Percentiles rank a stretch among this genome's conserved stretches.
Conservation (phyloP, 1,284 basidiomycete genomes). For the Melampsora americana region DNA sequence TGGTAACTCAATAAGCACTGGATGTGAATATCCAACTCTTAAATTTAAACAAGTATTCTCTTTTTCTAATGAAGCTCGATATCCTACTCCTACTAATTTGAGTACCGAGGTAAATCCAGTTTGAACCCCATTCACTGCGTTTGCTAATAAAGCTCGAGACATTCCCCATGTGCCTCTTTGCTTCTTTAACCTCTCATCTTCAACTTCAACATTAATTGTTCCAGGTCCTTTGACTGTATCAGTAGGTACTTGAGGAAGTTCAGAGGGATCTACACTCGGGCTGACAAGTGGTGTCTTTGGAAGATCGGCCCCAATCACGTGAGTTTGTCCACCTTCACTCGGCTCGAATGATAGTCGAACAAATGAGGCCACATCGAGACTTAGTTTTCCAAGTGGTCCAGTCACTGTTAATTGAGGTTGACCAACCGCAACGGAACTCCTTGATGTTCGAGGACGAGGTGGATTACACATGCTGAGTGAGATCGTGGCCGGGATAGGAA, state of each 20-base stretch:
- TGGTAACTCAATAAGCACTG: conserved; percentile 77
- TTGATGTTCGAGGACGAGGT: conserved; percentile 35
- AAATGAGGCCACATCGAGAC: conserved; percentile 61
- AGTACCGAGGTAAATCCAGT: conserved; percentile 78
- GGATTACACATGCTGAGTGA: conserved; percentile 56
- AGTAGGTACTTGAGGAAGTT: conserved; percentile 8
- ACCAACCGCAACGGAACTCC: conserved; percentile 22
- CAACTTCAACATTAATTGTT: conserved; percentile 61
- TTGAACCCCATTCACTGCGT: conserved; percentile 85
- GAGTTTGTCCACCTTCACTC: neutral
- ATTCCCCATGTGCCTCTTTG: conserved; percentile 91
- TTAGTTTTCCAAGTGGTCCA: conserved; percentile 73
- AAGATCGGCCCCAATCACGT: conserved; percentile 45
- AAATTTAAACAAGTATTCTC: conserved; percentile 67
- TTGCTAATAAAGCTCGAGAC: conserved; percentile 80
- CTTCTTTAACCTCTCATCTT: conserved; percentile 67
- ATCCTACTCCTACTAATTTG: conserved; percentile 91
- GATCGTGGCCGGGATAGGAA: conserved; percentile 68
- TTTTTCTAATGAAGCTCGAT: conserved; percentile 78
- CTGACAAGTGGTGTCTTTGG: conserved; percentile 47
- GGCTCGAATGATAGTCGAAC: conserved; percentile 43
- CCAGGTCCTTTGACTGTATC: conserved; percentile 13
- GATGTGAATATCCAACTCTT: conserved; percentile 88
- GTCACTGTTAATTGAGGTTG: conserved; percentile 61
- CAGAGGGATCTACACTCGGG: conserved; percentile 45